Conservation (phyloP, 2,329 filamentous ascomycete species). For the Paraconiothyrium sp. region DNA sequence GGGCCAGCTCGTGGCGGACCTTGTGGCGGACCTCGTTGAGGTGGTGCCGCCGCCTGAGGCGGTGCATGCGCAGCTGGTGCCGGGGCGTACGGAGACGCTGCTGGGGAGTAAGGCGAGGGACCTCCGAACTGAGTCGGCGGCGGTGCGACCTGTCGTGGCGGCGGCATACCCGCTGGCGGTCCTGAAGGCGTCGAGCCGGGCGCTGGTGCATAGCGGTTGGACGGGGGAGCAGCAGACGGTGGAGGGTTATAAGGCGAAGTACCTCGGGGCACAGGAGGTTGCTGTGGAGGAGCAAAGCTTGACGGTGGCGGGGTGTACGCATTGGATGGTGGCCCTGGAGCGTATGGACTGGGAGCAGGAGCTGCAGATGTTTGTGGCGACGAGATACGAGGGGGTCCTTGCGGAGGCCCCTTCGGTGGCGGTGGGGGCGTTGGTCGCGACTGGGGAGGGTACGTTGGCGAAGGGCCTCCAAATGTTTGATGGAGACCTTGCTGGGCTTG, state of each 20-base stretch:
- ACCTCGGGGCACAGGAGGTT: conserved; percentile 74
- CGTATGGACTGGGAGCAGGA: conserved; percentile 70
- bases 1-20: conserved; percentile 58
- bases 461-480: conserved; percentile 65
- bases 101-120: conserved; percentile 50
- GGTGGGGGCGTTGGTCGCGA: conserved; percentile 76
- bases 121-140: conserved; percentile 50
- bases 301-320: conserved; percentile 68
- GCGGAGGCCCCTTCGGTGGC: conserved; percentile 76
- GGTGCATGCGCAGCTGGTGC: conserved; percentile 34
- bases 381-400: conserved; percentile 63
- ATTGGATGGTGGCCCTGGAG: conserved; percentile 60
- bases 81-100: conserved; percentile 15
- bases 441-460: conserved; percentile 66
- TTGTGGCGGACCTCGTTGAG: conserved; percentile 36
- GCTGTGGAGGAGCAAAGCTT: conserved; percentile 57
- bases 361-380: conserved; percentile 70
- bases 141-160: conserved; percentile 55
- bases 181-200: conserved; percentile 63
- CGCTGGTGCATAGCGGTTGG: conserved; percentile 71
- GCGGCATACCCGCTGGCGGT: conserved; percentile 50
- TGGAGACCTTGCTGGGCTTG: conserved; percentile 65
- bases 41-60: conserved; percentile 54
- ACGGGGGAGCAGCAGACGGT: conserved; percentile 70
- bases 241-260: conserved; percentile 88